Percentiles rank a stretch among this genome's conserved stretches.
phyloP scores from a whole-genome alignment of 78 protist genomes.

The Dictyostelium discoideum region DNA sequence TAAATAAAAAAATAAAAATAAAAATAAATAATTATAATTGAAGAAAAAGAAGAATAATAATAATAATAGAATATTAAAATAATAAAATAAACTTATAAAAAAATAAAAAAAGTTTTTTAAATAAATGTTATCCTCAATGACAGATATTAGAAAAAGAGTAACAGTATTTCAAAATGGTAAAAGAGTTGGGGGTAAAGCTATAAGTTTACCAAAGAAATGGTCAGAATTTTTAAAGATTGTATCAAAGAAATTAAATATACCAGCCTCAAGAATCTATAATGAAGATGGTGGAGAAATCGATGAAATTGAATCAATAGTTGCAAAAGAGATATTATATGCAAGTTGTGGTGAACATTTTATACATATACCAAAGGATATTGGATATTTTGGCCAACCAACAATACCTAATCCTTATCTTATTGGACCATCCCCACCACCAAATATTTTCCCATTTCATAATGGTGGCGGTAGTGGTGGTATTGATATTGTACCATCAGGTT shows the following conservation, averaged over 20 bases:
- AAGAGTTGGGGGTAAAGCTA: slow-evolving; percentile 62
- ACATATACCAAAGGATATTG: background rate
- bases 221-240: slow-evolving; percentile 62
- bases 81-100: background rate
- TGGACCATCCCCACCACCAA: background rate
- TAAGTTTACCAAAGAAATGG: slow-evolving; percentile 78
- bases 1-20: no score
- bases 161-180: slow-evolving; percentile 81
- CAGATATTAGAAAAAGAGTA: slow-evolving; percentile 56
- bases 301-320: slow-evolving; percentile 72
- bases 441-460: background rate
- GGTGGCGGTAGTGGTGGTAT: background rate
- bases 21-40: no score
- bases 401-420: background rate
- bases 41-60: no score
- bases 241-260: slow-evolving; percentile 40
- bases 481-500: background rate
- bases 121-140: slow-evolving; percentile 42
- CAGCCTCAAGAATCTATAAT: slow-evolving; percentile 49
- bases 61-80: no score
- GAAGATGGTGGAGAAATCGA: slow-evolving; percentile 85
- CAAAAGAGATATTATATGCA: slow-evolving; percentile 74
- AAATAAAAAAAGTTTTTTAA: background rate
- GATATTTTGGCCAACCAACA: background rate
- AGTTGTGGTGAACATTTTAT: slow-evolving; percentile 75